Percentiles rank a stretch among this genome's conserved stretches.
Conservation (phyloP, 257 asterid genomes). For the Cinchona pubescens region DNA sequence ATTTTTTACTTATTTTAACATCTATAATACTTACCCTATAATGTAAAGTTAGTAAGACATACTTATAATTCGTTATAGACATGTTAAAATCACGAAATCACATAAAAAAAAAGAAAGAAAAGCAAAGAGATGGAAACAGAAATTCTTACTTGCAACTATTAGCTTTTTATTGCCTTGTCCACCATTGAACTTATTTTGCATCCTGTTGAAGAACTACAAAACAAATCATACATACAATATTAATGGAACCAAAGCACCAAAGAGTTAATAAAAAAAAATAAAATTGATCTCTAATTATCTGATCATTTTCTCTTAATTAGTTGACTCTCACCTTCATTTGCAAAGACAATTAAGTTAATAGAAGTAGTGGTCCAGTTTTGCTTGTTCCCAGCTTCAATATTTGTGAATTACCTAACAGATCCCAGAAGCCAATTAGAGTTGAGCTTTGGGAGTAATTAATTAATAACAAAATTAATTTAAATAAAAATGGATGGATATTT, state of each 20-base stretch:
- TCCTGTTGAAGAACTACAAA: constrained; percentile 45
- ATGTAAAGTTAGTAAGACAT: no score
- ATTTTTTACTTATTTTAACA: no score
- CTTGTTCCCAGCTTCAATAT: not conserved
- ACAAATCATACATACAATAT: not conserved
- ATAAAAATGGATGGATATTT: constrained; percentile 6
- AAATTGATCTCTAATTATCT: no score
- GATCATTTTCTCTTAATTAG: not conserved
- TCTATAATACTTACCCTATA: no score
- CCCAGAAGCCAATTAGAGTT: constrained; percentile 62
- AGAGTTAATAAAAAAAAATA: no score
- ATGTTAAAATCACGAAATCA: not conserved
- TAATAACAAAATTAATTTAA: constrained; percentile 32
- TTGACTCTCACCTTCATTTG: constrained; percentile 52
- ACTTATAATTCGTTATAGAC: no score
- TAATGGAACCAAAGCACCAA: not conserved
- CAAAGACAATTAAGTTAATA: not conserved
- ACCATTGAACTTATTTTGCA: constrained; percentile 39
- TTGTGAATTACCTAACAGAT: constrained; percentile 33
- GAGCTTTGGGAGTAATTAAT: constrained; percentile 43
- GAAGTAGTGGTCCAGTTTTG: not conserved
- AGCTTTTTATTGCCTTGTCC: constrained; percentile 28
- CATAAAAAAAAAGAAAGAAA: not conserved
- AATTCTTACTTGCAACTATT: constrained; percentile 16
- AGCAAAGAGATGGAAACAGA: not conserved